Evolutionary conservation across 2,329 filamentous ascomycete species (phyloP).

Genomic region (Neoascochyta sp.): DNA sequence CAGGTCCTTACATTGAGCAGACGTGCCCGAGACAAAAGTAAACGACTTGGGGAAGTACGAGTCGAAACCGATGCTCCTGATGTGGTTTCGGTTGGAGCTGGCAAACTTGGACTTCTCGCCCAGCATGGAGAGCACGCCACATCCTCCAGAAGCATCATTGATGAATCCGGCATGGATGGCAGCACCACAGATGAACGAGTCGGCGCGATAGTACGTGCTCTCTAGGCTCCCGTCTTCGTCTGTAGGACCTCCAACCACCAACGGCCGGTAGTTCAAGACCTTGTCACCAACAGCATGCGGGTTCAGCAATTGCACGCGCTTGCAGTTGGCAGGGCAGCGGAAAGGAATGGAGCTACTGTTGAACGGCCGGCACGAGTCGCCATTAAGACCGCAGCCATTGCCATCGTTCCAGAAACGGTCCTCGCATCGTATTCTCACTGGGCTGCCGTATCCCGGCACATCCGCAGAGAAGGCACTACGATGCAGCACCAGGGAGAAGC

Average conservation of each 20-base stretch:
- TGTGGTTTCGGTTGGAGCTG: constrained; percentile 65
- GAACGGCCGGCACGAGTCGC: constrained; percentile 72
- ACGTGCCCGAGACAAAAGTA: constrained; percentile 64
- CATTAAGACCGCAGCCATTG: constrained; percentile 71
- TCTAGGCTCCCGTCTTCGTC: constrained; percentile 38
- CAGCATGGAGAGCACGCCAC: constrained; percentile 72
- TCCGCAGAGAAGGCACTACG: constrained; percentile 58
- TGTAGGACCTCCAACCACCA: constrained; percentile 54
- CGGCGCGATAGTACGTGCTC: constrained; percentile 71
- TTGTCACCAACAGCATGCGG: constrained; percentile 69
- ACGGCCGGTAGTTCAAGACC: constrained; percentile 55
- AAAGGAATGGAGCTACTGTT: constrained; percentile 67
- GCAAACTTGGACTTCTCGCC: constrained; percentile 64
- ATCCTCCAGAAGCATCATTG: constrained; percentile 68
- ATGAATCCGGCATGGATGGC: constrained; percentile 82
- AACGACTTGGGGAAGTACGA: constrained; percentile 89
- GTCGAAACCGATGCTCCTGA: constrained; percentile 73
- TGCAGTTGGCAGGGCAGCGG: constrained; percentile 70
- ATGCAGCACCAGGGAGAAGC: constrained; percentile 66
- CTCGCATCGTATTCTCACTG: constrained; percentile 63
- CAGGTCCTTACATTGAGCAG: constrained; percentile 69
- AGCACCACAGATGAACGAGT: constrained; percentile 82
- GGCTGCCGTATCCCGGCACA: constrained; percentile 64
- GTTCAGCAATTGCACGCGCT: constrained; percentile 62
- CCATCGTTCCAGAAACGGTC: constrained; percentile 65